Percentiles rank a stretch among this genome's conserved stretches.
phyloP scores from a whole-genome alignment of 169 alveolate genomes.

The Eimeria acervulina region DNA sequence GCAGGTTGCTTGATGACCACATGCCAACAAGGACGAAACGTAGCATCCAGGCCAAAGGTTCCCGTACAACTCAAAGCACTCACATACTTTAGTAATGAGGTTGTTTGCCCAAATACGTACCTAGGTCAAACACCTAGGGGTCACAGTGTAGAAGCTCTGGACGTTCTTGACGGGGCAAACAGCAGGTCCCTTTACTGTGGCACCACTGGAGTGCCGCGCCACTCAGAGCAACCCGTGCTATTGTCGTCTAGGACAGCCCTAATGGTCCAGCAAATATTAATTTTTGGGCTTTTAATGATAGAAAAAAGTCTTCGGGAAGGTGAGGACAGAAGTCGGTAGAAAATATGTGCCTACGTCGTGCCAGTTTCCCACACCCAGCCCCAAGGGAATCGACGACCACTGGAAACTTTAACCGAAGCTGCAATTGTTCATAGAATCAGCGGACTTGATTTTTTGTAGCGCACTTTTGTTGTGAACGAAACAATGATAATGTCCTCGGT shows the following conservation, averaged over 20 bases:
- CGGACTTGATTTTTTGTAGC: neutral
- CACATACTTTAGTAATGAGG: neutral
- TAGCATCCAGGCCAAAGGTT: neutral
- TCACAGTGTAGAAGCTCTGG: neutral
- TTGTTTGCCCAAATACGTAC: neutral
- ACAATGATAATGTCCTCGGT: no score
- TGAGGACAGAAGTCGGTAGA: neutral
- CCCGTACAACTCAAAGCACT: neutral
- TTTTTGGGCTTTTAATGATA: neutral
- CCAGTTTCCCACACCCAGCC: neutral
- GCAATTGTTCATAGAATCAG: neutral
- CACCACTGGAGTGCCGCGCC: neutral
- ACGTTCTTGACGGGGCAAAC: neutral
- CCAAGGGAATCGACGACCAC: neutral
- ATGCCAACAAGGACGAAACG: neutral
- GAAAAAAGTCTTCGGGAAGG: no score
- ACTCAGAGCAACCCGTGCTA: neutral
- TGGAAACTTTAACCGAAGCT: neutral
- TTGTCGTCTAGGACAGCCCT: neutral
- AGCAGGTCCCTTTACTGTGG: neutral
- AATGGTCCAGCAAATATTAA: no score
- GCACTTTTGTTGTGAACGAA: neutral
- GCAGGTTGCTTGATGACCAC: neutral
- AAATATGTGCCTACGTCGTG: neutral
- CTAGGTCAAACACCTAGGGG: neutral